phyloP scores from a whole-genome alignment of 768 basidiomycete genomes.

The Collybia nuda region DNA sequence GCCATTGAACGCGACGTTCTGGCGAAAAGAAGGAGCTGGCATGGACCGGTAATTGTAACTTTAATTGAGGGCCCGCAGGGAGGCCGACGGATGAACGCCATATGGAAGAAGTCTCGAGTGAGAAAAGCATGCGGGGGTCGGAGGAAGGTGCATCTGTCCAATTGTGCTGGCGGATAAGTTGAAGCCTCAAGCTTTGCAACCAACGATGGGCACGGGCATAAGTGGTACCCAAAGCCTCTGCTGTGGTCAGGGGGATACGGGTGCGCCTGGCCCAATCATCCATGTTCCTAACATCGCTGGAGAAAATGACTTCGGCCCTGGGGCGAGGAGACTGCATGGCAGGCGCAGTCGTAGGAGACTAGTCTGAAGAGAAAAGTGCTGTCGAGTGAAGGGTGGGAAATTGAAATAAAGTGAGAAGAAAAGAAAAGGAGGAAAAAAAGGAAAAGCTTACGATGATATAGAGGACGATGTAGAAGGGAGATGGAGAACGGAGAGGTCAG shows the following conservation, averaged over 20 bases:
- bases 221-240: constrained; percentile 76
- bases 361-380: constrained; percentile 3
- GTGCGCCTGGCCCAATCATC: constrained; percentile 82
- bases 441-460: constrained; percentile 22
- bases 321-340: constrained; percentile 31
- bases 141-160: constrained; percentile 62
- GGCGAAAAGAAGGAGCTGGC: constrained; percentile 86
- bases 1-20: constrained; percentile 82
- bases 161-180: constrained; percentile 66
- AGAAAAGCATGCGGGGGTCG: constrained; percentile 75
- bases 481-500: constrained; percentile 25
- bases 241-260: constrained; percentile 78
- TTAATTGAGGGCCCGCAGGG: constrained; percentile 73
- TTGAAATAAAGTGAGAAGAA: constrained; percentile 1
- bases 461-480: constrained; percentile 12
- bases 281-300: constrained; percentile 78
- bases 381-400: constrained; percentile 8
- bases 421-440: not conserved
- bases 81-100: constrained; percentile 76
- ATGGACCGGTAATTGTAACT: constrained; percentile 72
- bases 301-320: constrained; percentile 67
- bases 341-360: constrained; percentile 6
- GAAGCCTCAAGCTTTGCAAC: constrained; percentile 60
- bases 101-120: constrained; percentile 75
- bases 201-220: constrained; percentile 82